A percentile compares a stretch with the other conserved stretches of the same genome.
phyloP scores from a whole-genome alignment of 164 flowering plant species.

The Liquidambar formosana region DNA sequence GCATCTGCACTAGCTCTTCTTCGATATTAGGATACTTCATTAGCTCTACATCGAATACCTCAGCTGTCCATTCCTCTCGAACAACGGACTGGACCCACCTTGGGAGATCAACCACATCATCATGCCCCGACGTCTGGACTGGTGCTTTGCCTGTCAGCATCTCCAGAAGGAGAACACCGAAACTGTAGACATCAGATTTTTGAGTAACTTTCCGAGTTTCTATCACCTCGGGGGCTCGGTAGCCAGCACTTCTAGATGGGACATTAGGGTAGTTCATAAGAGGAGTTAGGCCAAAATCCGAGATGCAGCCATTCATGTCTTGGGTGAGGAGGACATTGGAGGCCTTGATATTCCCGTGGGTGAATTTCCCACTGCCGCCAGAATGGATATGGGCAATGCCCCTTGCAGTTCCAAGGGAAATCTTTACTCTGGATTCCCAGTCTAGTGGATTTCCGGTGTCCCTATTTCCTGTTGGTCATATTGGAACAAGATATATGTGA shows the following conservation, averaged over 20 bases:
- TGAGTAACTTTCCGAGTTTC: conserved; percentile 47
- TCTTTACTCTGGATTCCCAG: conserved; percentile 66
- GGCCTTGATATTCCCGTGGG: conserved; percentile 78
- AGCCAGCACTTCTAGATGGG: conserved; percentile 44
- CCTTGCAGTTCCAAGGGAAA: conserved; percentile 55
- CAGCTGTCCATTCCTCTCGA: conserved; percentile 75
- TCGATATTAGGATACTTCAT: conserved; percentile 45
- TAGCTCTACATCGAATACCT: conserved; percentile 68
- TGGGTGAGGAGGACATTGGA: conserved; percentile 59
- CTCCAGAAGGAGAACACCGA: conserved; percentile 71
- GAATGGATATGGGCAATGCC: conserved; percentile 67
- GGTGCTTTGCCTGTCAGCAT: conserved; percentile 68
- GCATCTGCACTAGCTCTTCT: conserved; percentile 76
- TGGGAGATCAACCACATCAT: conserved; percentile 55
- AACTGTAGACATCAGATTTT: conserved; percentile 69
- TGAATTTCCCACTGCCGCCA: conserved; percentile 38
- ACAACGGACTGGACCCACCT: conserved; percentile 77
- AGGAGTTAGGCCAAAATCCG: conserved; percentile 60
- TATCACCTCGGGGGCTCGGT: conserved; percentile 61
- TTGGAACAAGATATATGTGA: not conserved
- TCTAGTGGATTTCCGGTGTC: conserved; percentile 44
- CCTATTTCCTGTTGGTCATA: conserved; percentile 35
- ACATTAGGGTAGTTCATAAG: conserved; percentile 39
- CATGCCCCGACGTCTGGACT: conserved; percentile 39
- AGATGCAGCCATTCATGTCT: conserved; percentile 41